These are phyloP conservation scores for Pichia sp. DNA, from an alignment of 1,139 yeast species.

Conservation along the genomic window DNA sequence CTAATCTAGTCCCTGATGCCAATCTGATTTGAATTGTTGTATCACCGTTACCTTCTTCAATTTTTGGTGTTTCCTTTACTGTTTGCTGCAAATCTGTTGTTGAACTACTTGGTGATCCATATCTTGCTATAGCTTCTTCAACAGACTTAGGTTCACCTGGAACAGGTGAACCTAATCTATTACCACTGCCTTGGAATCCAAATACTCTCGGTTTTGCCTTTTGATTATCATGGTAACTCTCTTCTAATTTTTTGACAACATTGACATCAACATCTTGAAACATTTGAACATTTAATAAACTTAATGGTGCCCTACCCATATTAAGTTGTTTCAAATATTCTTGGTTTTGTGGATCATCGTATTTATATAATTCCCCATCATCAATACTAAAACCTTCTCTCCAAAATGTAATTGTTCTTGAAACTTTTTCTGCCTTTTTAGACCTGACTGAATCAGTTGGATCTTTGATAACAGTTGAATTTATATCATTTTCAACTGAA, in stretches of 20 bases:
- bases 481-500: slow-evolving; percentile 40
- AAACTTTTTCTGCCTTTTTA: slow-evolving; percentile 45
- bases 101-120: slow-evolving; percentile 15
- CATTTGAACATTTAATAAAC: slow-evolving; percentile 70
- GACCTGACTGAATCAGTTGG: slow-evolving; percentile 25
- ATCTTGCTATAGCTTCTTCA: slow-evolving; percentile 18
- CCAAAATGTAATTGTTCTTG: slow-evolving; percentile 87
- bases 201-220: slow-evolving; percentile 38
- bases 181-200: slow-evolving; percentile 82
- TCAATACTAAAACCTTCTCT: slow-evolving; percentile 93
- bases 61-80: not conserved
- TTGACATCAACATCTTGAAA: slow-evolving; percentile 96
- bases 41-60: slow-evolving; percentile 47
- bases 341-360: slow-evolving; percentile 85
- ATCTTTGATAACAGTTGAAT: slow-evolving; percentile 31
- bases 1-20: slow-evolving; percentile 69
- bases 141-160: slow-evolving; percentile 50
- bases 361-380: slow-evolving; percentile 76
- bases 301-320: slow-evolving; percentile 89
- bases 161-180: slow-evolving; percentile 82
- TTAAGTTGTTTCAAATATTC: slow-evolving; percentile 72
- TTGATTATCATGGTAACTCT: slow-evolving; percentile 72
- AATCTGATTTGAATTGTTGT: slow-evolving; percentile 76
- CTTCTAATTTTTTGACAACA: slow-evolving; percentile 74
- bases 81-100: slow-evolving; percentile 15